Percentiles rank a stretch among this genome's conserved stretches.
Conservation (phyloP, 1,139 yeast species). For the Hemisphaericaspora subhashii region DNA sequence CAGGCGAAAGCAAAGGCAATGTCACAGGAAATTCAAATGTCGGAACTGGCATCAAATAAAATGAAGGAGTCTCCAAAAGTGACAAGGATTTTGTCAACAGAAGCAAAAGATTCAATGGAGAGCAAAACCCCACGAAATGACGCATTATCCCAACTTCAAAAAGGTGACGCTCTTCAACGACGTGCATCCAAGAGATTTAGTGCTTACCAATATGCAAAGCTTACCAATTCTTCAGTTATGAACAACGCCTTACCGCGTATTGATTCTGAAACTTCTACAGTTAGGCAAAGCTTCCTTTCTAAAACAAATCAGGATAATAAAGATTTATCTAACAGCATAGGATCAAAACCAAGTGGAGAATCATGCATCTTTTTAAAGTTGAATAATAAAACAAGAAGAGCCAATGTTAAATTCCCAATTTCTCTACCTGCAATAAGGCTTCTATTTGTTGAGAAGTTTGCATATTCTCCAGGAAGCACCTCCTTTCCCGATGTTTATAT, state of each 20-base stretch:
- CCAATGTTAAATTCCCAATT: conserved; percentile 45
- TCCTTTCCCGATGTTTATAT: conserved; percentile 81
- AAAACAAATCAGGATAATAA: conserved; percentile 9
- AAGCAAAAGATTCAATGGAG: conserved; percentile 3
- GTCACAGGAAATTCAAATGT: conserved; percentile 21
- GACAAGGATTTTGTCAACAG: neutral
- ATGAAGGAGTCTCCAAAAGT: conserved; percentile 1
- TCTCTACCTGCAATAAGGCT: conserved; percentile 67
- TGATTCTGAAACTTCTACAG: conserved; percentile 7
- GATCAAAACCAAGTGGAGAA: conserved; percentile 1
- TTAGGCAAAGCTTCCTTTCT: neutral
- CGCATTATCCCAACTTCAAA: conserved; percentile 75
- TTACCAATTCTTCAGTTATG: conserved; percentile 48
- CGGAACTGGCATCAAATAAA: conserved; percentile 1
- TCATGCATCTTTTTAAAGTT: conserved; percentile 37
- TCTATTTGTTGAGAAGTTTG: conserved; percentile 82
- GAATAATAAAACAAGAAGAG: conserved; percentile 18
- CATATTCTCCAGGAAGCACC: conserved; percentile 72
- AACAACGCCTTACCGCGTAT: conserved; percentile 24
- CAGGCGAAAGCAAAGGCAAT: conserved; percentile 55
- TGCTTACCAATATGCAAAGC: conserved; percentile 87
- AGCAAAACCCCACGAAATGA: conserved; percentile 27
- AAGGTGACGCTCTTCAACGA: conserved; percentile 78
- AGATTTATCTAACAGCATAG: conserved; percentile 16
- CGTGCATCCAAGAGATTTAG: conserved; percentile 91